phyloP scores from a whole-genome alignment of 352 stramenopile species.

The Phytopythium ostracodes region DNA sequence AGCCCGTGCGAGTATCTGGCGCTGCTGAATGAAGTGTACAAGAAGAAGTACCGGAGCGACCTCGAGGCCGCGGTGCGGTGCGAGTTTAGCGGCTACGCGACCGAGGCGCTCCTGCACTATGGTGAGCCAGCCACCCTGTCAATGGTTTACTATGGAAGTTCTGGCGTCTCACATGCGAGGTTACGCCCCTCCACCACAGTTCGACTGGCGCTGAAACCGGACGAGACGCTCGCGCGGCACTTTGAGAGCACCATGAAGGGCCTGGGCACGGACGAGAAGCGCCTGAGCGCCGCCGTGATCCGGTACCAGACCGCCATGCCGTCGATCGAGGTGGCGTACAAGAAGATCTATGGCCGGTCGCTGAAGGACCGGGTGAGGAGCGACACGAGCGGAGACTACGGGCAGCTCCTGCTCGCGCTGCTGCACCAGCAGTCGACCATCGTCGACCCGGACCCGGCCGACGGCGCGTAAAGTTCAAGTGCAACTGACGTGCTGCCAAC shows the following conservation, averaged over 20 bases:
- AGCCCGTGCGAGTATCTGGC: conserved; percentile 55
- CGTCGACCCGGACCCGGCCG: not conserved
- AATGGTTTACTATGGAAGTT: not conserved
- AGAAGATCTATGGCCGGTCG: conserved; percentile 34
- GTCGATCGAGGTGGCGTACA: conserved; percentile 34
- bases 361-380: conserved; percentile 51
- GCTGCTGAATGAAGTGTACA: conserved; percentile 61
- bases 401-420: conserved; percentile 42
- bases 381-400: conserved; percentile 55
- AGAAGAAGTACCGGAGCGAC: conserved; percentile 62
- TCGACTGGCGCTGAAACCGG: conserved; percentile 44
- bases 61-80: conserved; percentile 48
- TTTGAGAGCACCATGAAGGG: conserved; percentile 62
- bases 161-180: conserved; percentile 2
- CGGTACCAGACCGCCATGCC: conserved; percentile 50
- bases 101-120: conserved; percentile 58
- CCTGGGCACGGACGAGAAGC: conserved; percentile 53
- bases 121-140: conserved; percentile 26
- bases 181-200: conserved; percentile 28
- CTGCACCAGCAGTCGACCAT: conserved; percentile 29
- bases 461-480: conserved; percentile 4
- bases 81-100: conserved; percentile 65
- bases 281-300: conserved; percentile 44
- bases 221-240: conserved; percentile 40
- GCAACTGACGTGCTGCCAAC: not conserved